These are phyloP conservation scores for Neurospora discreta DNA, from an alignment of 495 filamentous ascomycete species.

Conservation along the genomic window DNA sequence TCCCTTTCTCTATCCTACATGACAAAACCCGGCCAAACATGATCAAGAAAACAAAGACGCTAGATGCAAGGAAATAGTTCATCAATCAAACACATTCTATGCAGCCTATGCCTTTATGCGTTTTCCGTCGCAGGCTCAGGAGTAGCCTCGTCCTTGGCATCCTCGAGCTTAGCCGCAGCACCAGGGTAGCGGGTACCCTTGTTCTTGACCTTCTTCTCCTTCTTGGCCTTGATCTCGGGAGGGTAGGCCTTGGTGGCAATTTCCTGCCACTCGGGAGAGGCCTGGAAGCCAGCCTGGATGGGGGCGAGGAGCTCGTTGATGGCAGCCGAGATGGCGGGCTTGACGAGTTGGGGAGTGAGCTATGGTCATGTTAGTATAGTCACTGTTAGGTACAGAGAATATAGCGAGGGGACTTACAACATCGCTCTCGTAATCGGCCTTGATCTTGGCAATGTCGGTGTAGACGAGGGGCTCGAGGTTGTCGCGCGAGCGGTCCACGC, in stretches of 20 bases:
- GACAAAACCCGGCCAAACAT: not conserved
- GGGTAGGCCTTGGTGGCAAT: conserved; percentile 78
- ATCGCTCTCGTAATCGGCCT: conserved; percentile 70
- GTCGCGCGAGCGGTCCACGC: conserved; percentile 47
- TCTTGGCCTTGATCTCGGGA: conserved; percentile 39
- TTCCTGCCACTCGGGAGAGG: conserved; percentile 68
- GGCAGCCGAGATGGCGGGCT: conserved; percentile 59
- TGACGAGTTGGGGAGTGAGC: conserved; percentile 77
- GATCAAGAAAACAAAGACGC: not conserved
- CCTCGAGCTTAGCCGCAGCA: not conserved
- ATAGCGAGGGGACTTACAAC: conserved; percentile 42
- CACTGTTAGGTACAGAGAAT: not conserved
- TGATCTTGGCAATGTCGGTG: conserved; percentile 54
- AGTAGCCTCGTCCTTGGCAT: not conserved
- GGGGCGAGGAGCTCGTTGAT: conserved; percentile 64
- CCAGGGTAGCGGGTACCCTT: conserved; percentile 53
- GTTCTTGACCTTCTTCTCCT: conserved; percentile 69
- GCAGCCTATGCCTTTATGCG: not conserved
- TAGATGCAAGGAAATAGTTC: not conserved
- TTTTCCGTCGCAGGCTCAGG: not conserved
- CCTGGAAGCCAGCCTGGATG: conserved; percentile 60
- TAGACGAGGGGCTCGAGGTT: conserved; percentile 70
- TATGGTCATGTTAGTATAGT: conserved; percentile 23
- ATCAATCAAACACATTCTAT: not conserved
- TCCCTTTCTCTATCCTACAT: not conserved